Base-by-base conservation (phyloP, 2,329 filamentous ascomycete genomes). In the Apiospora phragmitis region DNA sequence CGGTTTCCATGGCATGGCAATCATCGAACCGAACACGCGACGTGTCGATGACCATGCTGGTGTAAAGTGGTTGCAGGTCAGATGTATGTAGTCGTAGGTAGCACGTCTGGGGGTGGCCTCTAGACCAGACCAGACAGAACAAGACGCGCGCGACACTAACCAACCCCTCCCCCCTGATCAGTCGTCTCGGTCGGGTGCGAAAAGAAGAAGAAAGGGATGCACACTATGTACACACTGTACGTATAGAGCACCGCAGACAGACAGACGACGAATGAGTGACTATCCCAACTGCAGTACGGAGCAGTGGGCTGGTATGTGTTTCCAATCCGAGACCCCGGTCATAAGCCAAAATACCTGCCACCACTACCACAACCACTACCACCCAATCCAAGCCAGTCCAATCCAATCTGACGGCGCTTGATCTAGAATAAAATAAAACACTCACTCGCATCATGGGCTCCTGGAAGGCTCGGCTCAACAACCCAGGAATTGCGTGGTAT, bases 51-150 rank as follows among this genome's bases (percentile, higher is more conserved):
- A 38, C 55, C 55, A 62, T 38, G 55, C 18, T 62, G 55, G 55
- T 62, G 55, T 62, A 62, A 62, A 62, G 55, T 62, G 55, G 55
- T 62, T 62, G 55, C 55, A 62, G 55, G 55, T 38, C 55, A 62
- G 55, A 62, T 62, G 29, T 32, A 55, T 18, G n/a, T 32, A 59
- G 24, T 4, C 6, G 51, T 32, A 55, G 14, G 51, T 55, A 32
- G 51, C 16, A 55, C 24, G 12, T 55, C 49, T 18, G 2, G 29
- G 51, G 51, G 29, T 35, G 51, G 51, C 29, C 51, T 35, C 18
- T 21, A 62, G 55, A 62, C 55, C 55, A 62, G 29, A 38, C 51
- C 51, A 35, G 16, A 26, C 49, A 26, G 16, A 18, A 26, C 49
- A 16, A 26, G 49, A 62, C 32, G 55, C 55, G 55, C 55, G 32